Evolutionary conservation across 169 alveolate species (phyloP).

Genomic region (Eimeria falciformis): DNA sequence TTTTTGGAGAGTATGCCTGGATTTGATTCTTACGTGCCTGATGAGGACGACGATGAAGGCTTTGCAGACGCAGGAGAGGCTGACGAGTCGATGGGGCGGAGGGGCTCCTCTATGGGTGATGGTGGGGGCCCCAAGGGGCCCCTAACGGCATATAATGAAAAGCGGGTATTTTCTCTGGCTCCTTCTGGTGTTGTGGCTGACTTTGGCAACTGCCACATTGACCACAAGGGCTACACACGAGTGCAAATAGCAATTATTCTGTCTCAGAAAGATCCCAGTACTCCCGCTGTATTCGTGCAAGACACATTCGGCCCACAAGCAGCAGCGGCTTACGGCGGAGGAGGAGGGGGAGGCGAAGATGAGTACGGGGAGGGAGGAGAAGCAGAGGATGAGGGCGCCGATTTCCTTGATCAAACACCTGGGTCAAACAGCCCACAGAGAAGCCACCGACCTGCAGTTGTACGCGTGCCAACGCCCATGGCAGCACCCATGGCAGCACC

Average conservation of each 20-base stretch:
- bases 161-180: not conserved
- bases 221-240: not conserved
- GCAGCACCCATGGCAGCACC: too few species aligned
- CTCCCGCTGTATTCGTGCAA: not conserved
- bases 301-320: not conserved
- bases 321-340: too few species aligned
- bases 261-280: not conserved
- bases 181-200: not conserved
- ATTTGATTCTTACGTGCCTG: not conserved
- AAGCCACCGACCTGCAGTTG: too few species aligned
- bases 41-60: not conserved
- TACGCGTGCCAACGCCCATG: too few species aligned
- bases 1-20: not conserved
- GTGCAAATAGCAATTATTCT: not conserved
- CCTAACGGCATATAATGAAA: not conserved
- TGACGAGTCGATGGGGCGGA: not conserved
- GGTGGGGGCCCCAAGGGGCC: slow-evolving; percentile 35
- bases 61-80: not conserved
- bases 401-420: too few species aligned
- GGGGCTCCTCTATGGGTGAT: not conserved
- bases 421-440: too few species aligned
- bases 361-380: not conserved
- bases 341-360: not conserved
- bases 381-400: not conserved
- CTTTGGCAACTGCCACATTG: not conserved